These are phyloP conservation scores for Termitomyces sp. DNA, from an alignment of 768 basidiomycete genomes.

Conservation along the genomic window DNA sequence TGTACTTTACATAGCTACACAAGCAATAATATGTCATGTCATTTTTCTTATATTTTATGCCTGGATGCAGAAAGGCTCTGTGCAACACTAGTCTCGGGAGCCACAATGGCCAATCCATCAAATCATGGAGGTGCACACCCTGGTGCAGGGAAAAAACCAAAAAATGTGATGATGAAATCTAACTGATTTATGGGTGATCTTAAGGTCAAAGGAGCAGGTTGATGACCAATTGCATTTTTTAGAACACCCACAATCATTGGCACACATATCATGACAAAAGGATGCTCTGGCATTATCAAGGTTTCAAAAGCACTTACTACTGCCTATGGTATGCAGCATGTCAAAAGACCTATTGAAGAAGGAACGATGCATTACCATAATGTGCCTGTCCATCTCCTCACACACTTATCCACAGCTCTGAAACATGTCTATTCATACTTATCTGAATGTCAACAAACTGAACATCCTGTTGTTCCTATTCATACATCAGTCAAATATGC, in stretches of 20 bases:
- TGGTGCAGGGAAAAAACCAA: not conserved
- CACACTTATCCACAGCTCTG: not conserved
- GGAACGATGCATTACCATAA: not conserved
- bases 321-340: not conserved
- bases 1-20: too few species aligned
- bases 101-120: not conserved
- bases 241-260: not conserved
- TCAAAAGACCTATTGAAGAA: not conserved
- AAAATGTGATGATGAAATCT: not conserved
- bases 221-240: too few species aligned
- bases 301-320: not conserved
- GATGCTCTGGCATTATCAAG: not conserved
- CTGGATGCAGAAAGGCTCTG: not conserved
- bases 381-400: not conserved
- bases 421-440: not conserved
- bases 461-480: not conserved
- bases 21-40: too few species aligned
- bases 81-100: not conserved
- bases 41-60: too few species aligned
- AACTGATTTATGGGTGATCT: not conserved
- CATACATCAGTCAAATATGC: not conserved
- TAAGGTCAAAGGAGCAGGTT: not conserved
- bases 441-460: not conserved
- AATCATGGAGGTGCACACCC: not conserved
- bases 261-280: not conserved